A percentile compares a stretch with the other conserved stretches of the same genome.
These are phyloP conservation scores for Vaccinium darrowii DNA, from an alignment of 148 eudicot genomes.

Conservation along the genomic window DNA sequence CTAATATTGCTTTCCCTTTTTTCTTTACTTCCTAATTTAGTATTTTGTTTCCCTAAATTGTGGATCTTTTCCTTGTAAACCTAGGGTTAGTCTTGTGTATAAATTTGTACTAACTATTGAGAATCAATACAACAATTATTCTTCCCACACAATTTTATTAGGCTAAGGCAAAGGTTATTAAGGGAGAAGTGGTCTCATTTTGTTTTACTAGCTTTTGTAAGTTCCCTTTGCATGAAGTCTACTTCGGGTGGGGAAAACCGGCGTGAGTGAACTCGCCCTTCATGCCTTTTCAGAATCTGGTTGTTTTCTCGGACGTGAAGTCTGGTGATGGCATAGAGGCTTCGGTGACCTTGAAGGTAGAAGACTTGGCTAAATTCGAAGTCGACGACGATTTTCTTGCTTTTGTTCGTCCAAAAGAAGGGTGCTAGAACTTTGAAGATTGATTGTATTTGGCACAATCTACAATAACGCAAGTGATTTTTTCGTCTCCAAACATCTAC, in stretches of 20 bases:
- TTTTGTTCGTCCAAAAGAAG: background rate
- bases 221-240: conserved; percentile 24
- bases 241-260: conserved; percentile 39
- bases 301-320: background rate
- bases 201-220: conserved; percentile 22
- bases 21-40: too few relatives aligned
- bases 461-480: background rate
- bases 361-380: conserved; percentile 12
- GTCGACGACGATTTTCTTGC: conserved; percentile 10
- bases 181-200: conserved; percentile 14
- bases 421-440: background rate
- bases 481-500: background rate
- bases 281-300: conserved; percentile 2
- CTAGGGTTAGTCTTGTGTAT: too few relatives aligned
- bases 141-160: too few relatives aligned
- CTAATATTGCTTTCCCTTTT: too few relatives aligned
- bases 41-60: too few relatives aligned
- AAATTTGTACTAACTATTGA: too few relatives aligned
- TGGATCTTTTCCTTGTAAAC: too few relatives aligned
- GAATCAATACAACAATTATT: too few relatives aligned
- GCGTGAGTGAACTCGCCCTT: conserved; percentile 8
- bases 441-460: background rate
- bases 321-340: conserved; percentile 13
- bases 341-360: background rate
- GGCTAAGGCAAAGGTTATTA: background rate